Percentiles rank a stretch among this genome's conserved stretches.
Evolutionary conservation across 1,284 basidiomycete genomes (phyloP).

Genomic region (Microbotryum silenes-acaulis): DNA sequence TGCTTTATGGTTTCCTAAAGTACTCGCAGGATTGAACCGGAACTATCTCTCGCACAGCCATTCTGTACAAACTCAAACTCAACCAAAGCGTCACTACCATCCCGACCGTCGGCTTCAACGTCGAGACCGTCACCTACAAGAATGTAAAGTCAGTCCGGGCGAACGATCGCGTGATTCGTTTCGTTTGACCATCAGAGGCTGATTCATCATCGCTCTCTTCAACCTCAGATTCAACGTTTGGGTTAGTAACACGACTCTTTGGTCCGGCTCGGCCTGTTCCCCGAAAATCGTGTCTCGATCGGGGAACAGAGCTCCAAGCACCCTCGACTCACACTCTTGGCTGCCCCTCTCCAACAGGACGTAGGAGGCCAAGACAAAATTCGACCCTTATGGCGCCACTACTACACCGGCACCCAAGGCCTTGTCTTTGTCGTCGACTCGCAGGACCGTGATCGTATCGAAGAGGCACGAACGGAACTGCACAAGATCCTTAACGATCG

Average conservation of each 20-base stretch:
- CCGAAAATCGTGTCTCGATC: not conserved
- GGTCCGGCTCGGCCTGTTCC: not conserved
- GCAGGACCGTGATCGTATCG: conserved; percentile 85
- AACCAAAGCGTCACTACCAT: conserved; percentile 47
- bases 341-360: conserved; percentile 35
- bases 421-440: conserved; percentile 59
- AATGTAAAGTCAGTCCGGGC: conserved; percentile 39
- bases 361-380: conserved; percentile 47
- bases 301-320: not conserved
- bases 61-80: conserved; percentile 46
- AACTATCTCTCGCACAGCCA: conserved; percentile 42
- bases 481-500: conserved; percentile 94
- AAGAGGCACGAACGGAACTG: conserved; percentile 92
- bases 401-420: conserved; percentile 62
- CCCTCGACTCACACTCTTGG: not conserved
- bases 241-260: conserved; percentile 33
- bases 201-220: no score
- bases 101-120: conserved; percentile 50
- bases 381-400: conserved; percentile 74
- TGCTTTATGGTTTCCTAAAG: not conserved
- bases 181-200: not conserved
- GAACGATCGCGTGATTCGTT: not conserved
- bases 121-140: conserved; percentile 45
- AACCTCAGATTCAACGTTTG: conserved; percentile 35
- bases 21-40: not conserved